Conservation (phyloP, 805 yeast species). For the Zygotorulaspora sp. region DNA sequence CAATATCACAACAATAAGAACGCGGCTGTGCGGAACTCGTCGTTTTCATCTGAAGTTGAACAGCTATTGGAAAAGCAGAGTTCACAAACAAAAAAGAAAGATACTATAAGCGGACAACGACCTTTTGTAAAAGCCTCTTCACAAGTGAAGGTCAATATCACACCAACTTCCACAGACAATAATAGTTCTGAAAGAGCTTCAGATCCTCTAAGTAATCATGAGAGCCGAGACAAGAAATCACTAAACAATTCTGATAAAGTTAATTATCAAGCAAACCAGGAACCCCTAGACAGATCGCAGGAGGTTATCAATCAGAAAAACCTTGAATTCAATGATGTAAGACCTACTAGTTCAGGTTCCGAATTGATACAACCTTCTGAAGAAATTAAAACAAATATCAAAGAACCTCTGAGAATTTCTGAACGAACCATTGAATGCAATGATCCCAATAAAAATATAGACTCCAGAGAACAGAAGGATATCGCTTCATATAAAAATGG, state of each 20-base stretch:
- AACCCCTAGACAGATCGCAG: neutral
- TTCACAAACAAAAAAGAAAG: neutral
- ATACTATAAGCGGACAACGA: neutral
- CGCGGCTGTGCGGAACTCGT: too few relatives aligned
- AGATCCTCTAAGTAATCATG: neutral
- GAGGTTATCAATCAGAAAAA: neutral
- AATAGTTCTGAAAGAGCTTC: neutral
- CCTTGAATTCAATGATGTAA: too few relatives aligned
- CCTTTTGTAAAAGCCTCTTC: neutral
- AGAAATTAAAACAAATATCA: neutral
- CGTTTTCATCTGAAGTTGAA: slow-evolving; percentile 7
- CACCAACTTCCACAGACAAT: neutral
- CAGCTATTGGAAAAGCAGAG: slow-evolving; percentile 4
- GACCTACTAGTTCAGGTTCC: neutral
- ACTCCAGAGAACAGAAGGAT: neutral
- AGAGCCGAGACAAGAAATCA: neutral
- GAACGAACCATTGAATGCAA: neutral
- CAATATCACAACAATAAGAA: too few relatives aligned
- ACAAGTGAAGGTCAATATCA: neutral
- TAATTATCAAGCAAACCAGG: neutral
- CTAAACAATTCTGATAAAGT: neutral
- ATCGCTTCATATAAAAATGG: neutral
- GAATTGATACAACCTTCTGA: neutral
- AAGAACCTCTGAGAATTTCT: neutral
- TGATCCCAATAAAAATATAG: neutral